phyloP scores from a whole-genome alignment of 225 moss, liverwort and hornwort species.

The Climacium dendroides region DNA sequence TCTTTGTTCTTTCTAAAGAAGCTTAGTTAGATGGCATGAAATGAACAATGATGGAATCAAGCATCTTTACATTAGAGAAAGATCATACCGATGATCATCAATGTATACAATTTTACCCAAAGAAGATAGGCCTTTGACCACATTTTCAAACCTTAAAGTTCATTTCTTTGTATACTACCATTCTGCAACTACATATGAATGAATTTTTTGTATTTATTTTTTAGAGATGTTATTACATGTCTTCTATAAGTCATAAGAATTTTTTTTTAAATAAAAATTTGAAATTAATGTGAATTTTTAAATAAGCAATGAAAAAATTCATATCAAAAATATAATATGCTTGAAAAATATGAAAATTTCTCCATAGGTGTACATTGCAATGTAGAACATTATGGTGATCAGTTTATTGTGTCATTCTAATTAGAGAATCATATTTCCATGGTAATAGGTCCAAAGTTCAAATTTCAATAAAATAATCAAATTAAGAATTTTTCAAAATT shows the following conservation, averaged over 20 bases:
- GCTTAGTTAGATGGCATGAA: neutral
- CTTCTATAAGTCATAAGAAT: neutral
- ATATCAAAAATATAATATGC: neutral
- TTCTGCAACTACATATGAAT: neutral
- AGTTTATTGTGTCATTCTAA: too few relatives aligned
- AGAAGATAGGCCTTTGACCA: neutral
- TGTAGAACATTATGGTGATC: too few relatives aligned
- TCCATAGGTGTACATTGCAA: too few relatives aligned
- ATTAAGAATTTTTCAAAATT: too few relatives aligned
- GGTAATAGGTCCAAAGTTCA: neutral
- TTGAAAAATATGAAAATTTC: neutral
- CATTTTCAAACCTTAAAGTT: neutral
- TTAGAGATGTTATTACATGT: neutral
- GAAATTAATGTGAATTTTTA: too few relatives aligned
- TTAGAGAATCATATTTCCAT: too few relatives aligned
- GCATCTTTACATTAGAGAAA: neutral
- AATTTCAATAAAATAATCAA: neutral
- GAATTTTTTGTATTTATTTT: neutral
- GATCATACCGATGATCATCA: neutral
- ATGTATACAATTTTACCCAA: too few relatives aligned
- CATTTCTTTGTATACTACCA: rapidly evolving
- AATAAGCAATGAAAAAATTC: too few relatives aligned
- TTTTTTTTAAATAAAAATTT: too few relatives aligned
- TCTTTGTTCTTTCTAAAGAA: neutral
- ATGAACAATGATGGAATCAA: rapidly evolving